Evolutionary conservation across 208 protist species (phyloP).

Genomic region (Acanthamoeba royreba): DNA sequence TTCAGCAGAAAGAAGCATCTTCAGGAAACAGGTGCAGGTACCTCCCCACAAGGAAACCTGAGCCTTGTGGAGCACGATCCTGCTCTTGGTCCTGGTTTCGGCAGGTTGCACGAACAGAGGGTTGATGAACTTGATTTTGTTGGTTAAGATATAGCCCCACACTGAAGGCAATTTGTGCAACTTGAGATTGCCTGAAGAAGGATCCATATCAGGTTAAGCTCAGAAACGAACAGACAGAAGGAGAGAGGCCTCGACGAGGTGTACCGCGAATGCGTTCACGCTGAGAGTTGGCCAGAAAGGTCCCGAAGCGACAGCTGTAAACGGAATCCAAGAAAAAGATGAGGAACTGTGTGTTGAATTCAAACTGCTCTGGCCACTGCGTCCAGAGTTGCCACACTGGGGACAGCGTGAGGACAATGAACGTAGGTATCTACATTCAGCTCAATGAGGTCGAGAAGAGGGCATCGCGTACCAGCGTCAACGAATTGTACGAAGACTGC

Average conservation of each 20-base stretch:
- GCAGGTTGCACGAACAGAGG: not conserved
- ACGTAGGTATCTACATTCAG: not conserved
- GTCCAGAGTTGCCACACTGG: conserved; percentile 13
- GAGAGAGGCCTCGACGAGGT: too few relatives aligned
- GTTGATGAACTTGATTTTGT: not conserved
- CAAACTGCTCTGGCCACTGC: not conserved
- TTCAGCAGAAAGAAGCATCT: too few relatives aligned
- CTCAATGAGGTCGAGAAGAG: not conserved
- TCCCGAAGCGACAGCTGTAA: not conserved
- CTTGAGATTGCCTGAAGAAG: not conserved
- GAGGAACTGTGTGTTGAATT: not conserved
- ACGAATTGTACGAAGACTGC: not conserved
- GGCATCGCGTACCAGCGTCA: not conserved
- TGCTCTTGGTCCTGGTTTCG: not conserved
- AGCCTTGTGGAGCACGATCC: not conserved
- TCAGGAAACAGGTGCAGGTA: too few relatives aligned
- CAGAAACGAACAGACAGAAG: too few relatives aligned
- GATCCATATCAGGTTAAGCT: too few relatives aligned
- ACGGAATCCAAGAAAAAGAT: not conserved
- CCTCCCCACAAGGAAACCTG: not conserved
- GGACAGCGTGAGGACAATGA: too few relatives aligned
- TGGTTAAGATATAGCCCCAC: not conserved
- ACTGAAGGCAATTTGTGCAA: not conserved
- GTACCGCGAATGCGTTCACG: not conserved
- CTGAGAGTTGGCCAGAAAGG: not conserved